Base-by-base conservation (phyloP, 176 grass and related monocot genomes). In the barley (Hordeum vulgare) region DNA sequence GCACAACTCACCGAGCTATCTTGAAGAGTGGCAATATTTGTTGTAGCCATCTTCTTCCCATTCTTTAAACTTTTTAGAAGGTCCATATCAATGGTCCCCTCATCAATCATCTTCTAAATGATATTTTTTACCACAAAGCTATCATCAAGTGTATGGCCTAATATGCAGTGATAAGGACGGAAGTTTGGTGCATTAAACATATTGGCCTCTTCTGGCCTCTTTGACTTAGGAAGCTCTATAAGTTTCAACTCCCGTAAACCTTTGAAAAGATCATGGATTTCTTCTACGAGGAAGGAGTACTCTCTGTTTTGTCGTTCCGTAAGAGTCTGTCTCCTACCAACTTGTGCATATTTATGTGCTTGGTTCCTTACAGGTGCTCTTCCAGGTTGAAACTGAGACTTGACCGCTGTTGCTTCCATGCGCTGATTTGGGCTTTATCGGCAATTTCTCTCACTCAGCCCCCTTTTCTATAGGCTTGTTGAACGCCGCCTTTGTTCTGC, bases 341-440 rank as follows among this genome's bases (percentile, higher is more conserved):
- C 9, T 5, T 1, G 14, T 5, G 34, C 0, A 2, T 8, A 3
- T 0, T 1, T 28, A 0, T n/a, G 56, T 0, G n/a, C 54, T 0
- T 20, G 3, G 9, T 61, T 26, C 42, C 56, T 56, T 1, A 3
- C 3, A 7, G 8, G 0, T 1, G 5, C 7, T 9, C 29, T 17
- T 8, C 29, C 0, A 0, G 10, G 10, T 0, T 61, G 35, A 6
- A 61, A 44, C 0, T 28, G 27, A 2, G 18, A 24, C 0, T 11
- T 53, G 1, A 1, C 0, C 1, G 12, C 0, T 0, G 11, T 61
- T 0, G 37, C 0, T 1, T 83, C 68, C 68, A 74, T 62, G 24
- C 0, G 4, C 17, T 2, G 40, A 7, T 0, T 66, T 66, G 2
- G 39, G 26, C 11, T 65, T 82, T 6, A 13, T 9, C 1, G 11